phyloP scores from a whole-genome alignment of 768 basidiomycete genomes.

The Trametes cingulata region DNA sequence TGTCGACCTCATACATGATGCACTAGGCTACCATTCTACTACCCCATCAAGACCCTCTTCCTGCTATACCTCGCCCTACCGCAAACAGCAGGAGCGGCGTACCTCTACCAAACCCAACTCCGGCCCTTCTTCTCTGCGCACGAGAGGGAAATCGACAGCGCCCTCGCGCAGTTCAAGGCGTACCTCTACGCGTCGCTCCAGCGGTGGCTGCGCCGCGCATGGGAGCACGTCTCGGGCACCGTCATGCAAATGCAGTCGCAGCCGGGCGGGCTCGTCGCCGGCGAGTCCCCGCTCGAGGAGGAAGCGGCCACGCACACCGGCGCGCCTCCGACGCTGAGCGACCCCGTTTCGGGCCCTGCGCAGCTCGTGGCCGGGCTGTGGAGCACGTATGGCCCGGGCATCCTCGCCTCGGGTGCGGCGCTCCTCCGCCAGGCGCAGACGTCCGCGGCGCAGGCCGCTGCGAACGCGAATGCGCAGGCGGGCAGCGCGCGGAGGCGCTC shows the following conservation, averaged over 20 bases:
- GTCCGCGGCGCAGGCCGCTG: constrained; percentile 35
- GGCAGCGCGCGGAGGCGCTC: neutral
- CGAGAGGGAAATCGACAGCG: constrained; percentile 82
- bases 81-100: constrained; percentile 85
- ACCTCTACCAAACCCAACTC: constrained; percentile 78
- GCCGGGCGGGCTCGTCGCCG: constrained; percentile 7
- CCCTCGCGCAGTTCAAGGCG: constrained; percentile 65
- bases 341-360: constrained; percentile 63
- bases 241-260: constrained; percentile 44
- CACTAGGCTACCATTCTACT: constrained; percentile 87
- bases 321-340: constrained; percentile 47
- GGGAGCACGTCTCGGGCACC: constrained; percentile 60
- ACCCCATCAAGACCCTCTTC: constrained; percentile 76
- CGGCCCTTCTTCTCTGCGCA: constrained; percentile 82
- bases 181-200: constrained; percentile 66
- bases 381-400: constrained; percentile 74
- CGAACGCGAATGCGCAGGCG: constrained; percentile 12
- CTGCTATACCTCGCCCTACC: constrained; percentile 90
- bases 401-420: constrained; percentile 68
- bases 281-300: constrained; percentile 24
- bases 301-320: constrained; percentile 30
- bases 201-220: constrained; percentile 58
- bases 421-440: constrained; percentile 56
- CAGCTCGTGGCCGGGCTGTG: constrained; percentile 69
- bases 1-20: constrained; percentile 1